These are phyloP conservation scores for Eimeria zaria DNA, from an alignment of 169 alveolate species.

Conservation along the genomic window DNA sequence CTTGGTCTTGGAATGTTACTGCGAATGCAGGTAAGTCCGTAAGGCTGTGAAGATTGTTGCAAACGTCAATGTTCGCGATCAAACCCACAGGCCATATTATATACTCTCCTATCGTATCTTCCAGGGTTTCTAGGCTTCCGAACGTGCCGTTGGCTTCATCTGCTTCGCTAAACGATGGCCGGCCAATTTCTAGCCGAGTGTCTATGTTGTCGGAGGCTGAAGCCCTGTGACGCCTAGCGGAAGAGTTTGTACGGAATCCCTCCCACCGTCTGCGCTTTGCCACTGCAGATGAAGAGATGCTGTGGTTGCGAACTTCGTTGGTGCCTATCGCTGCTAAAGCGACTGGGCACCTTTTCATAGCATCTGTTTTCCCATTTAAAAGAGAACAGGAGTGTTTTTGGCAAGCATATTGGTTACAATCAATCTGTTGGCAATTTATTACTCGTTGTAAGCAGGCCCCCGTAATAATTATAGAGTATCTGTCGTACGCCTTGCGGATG, in stretches of 20 bases:
- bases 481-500: constrained; percentile 12
- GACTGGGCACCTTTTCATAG: neutral
- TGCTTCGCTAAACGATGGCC: neutral
- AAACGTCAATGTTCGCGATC: constrained; percentile 26
- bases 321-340: neutral
- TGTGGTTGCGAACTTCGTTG: neutral
- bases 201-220: neutral
- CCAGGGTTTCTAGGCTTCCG: neutral
- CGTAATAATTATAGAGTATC: constrained; percentile 26
- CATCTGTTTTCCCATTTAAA: neutral
- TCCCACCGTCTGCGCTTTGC: neutral
- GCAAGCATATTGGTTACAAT: neutral
- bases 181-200: neutral
- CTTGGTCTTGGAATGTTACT: constrained; percentile 30
- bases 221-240: constrained; percentile 12
- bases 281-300: neutral
- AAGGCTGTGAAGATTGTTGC: constrained; percentile 1
- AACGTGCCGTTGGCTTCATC: neutral
- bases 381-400: neutral
- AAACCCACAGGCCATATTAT: constrained; percentile 31
- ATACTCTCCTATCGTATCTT: neutral
- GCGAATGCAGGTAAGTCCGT: constrained; percentile 31
- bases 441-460: constrained; percentile 66
- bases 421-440: constrained; percentile 18
- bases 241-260: neutral